Evolutionary conservation across 352 stramenopile species (phyloP), one percentile per base, ranked within the genome.

Genomic region (Pythium periplocum): DNA sequence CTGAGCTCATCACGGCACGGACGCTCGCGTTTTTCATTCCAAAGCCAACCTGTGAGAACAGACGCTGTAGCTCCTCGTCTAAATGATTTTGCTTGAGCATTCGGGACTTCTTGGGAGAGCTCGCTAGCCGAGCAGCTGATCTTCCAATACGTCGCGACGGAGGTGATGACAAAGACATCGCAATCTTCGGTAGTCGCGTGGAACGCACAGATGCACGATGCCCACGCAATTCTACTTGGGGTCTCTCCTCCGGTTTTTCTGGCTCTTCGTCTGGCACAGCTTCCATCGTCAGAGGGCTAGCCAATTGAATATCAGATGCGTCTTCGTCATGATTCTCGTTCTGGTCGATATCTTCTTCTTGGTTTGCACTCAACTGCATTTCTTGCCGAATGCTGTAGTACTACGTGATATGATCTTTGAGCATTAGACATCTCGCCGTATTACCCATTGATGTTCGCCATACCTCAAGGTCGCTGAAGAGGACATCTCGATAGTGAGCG

Each of bases 391-490:
- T 54, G 38, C 6, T 46, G 45, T 47, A 63, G n/a, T 57, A 53
- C 57, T 63, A 36, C 7, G 38, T 42, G 12, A 42, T 8, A 42
- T 12, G 38, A 8, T 12, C 38, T 42, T 8, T 12, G 7, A 42
- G 12, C 12, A 42, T 8, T 12, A 42, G 38, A 42, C 7, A 8
- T 12, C 38, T 8, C 7, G 7, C 7, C 7, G 38, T 12, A 8
- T 42, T 8, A 42, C 38, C 7, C 38, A 12, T 12, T 8, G 38
- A 42, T 12, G 38, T 12, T 8, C 38, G 12, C 7, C 55, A 4
- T 37, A 86, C 78, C 72, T 90, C 79, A 37, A 90, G 64, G 37
- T 87, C 79, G 49, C 66, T 81, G 54, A 87, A 90, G 39, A 87
- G 69, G 10, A 87, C 63, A 45, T 87, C 79, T 11, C 77, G 70